phyloP scores from a whole-genome alignment of 2,329 filamentous ascomycete genomes.

The Sclerotinia sclerotiorum region DNA sequence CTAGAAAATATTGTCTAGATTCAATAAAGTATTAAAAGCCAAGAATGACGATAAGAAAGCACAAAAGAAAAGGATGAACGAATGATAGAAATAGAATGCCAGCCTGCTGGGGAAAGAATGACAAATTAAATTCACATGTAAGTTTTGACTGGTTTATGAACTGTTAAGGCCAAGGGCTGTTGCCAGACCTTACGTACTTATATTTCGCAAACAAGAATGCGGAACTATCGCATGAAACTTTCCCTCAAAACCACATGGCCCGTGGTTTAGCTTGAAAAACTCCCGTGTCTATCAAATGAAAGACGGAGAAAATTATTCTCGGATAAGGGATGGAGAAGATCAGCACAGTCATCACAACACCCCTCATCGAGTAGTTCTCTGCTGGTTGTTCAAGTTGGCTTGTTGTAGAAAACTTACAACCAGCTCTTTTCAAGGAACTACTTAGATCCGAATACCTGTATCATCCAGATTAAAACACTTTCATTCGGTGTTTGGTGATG shows the following conservation, averaged over 20 bases:
- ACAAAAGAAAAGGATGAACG: neutral
- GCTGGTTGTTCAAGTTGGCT: neutral
- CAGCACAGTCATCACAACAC: neutral
- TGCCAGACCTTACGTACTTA: slow-evolving; percentile 1
- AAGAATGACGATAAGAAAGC: neutral
- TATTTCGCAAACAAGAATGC: slow-evolving; percentile 4
- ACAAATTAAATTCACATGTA: neutral
- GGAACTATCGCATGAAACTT: slow-evolving; percentile 2
- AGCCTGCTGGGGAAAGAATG: neutral
- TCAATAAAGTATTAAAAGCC: neutral
- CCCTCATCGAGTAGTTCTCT: neutral
- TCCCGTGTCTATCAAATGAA: slow-evolving; percentile 11
- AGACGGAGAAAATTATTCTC: slow-evolving; percentile 10
- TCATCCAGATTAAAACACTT: neutral
- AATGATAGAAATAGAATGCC: neutral
- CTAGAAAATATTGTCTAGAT: neutral
- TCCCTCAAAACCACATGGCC: neutral
- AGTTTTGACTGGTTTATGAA: neutral
- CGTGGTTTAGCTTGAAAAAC: neutral
- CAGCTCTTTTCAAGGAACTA: neutral
- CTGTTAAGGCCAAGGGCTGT: neutral
- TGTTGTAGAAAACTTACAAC: neutral
- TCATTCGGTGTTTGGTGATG: neutral
- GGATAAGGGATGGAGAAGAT: slow-evolving; percentile 1
- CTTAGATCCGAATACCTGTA: neutral